These are phyloP conservation scores for Rhizophagus clarus DNA, from an alignment of 192 early-diverging fungal species.

Conservation along the genomic window DNA sequence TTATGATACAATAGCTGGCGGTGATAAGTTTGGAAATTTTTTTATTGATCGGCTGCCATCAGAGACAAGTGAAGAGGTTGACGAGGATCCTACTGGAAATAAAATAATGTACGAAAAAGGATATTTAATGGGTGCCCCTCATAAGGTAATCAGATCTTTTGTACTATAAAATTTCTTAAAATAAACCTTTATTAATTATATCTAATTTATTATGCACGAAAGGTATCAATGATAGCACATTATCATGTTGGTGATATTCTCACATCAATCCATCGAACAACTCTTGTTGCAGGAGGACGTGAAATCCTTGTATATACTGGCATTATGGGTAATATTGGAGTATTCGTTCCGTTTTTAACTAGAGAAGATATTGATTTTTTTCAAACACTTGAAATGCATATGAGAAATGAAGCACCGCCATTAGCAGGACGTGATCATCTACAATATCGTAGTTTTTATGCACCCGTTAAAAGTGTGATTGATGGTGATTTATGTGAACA, in stretches of 20 bases:
- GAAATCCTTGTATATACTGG: conserved; percentile 87
- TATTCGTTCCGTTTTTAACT: conserved; percentile 83
- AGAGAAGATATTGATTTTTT: conserved; percentile 94
- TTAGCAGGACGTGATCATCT: conserved; percentile 87
- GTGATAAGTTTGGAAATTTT: conserved; percentile 98
- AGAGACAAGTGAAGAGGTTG: conserved; percentile 69
- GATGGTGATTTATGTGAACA: conserved; percentile 97
- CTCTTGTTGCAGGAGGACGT: conserved; percentile 83
- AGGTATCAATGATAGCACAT: conserved; percentile 70
- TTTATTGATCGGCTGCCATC: conserved; percentile 74
- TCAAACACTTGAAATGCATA: conserved; percentile 86
- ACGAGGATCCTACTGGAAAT: conserved; percentile 86
- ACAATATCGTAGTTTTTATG: conserved; percentile 76
- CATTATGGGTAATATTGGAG: conserved; percentile 81
- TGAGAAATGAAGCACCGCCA: conserved; percentile 77
- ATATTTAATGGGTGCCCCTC: conserved; percentile 80
- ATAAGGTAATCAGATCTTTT: conserved; percentile 59
- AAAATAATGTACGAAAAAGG: conserved; percentile 81
- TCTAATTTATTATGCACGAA: conserved; percentile 12
- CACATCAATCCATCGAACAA: conserved; percentile 76
- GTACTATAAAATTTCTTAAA: background rate
- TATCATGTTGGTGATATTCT: conserved; percentile 89
- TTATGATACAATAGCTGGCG: conserved; percentile 90
- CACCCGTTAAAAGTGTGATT: conserved; percentile 70
- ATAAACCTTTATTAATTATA: conserved; percentile 25